These are phyloP conservation scores for Anaeromyces robustus DNA, from an alignment of 192 early-diverging fungal species.

Conservation along the genomic window DNA sequence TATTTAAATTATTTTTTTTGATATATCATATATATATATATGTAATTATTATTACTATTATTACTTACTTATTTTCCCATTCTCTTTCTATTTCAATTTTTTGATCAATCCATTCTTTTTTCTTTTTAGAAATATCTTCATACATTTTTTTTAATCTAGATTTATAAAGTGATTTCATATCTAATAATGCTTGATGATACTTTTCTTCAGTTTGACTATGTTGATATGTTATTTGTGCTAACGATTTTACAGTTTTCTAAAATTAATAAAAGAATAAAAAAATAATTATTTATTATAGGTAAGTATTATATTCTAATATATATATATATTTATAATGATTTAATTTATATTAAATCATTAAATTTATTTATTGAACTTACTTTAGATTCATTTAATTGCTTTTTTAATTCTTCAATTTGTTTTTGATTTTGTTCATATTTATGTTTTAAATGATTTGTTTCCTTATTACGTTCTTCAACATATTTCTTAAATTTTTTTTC, in stretches of 20 bases:
- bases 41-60: too few relatives aligned
- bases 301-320: too few relatives aligned
- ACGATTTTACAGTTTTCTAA: not conserved
- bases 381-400: not conserved
- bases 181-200: not conserved
- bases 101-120: not conserved
- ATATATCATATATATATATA: too few relatives aligned
- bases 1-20: too few relatives aligned
- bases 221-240: not conserved
- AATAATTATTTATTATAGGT: too few relatives aligned
- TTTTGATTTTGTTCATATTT: not conserved
- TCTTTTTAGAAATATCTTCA: not conserved
- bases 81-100: not conserved
- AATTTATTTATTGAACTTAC: too few relatives aligned
- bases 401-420: not conserved
- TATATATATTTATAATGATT: too few relatives aligned
- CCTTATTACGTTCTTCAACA: not conserved
- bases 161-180: not conserved
- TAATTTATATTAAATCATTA: too few relatives aligned
- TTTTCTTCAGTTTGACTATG: not conserved
- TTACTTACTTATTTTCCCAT: not conserved
- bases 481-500: not conserved
- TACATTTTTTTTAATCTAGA: not conserved
- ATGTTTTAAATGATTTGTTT: not conserved
- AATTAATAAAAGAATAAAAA: not conserved